Conservation (phyloP, 768 basidiomycete species). For the Kondoa malvinella region DNA sequence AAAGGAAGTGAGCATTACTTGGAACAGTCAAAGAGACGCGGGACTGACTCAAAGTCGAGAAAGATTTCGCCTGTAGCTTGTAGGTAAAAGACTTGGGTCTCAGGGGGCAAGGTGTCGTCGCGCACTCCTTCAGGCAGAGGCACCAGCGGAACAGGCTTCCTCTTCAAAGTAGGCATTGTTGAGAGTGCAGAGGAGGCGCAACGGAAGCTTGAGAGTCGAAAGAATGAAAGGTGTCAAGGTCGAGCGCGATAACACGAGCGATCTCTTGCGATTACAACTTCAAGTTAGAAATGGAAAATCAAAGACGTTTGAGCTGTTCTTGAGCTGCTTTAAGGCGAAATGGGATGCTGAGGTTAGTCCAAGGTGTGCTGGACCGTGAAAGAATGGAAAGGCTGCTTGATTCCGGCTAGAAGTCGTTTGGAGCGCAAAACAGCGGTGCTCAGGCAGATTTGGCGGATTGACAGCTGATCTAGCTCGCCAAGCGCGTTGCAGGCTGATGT, state of each 20-base stretch:
- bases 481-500: too few species aligned
- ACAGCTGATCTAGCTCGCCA: too few species aligned
- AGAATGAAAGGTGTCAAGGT: background rate
- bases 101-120: constrained; percentile 31
- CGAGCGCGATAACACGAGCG: background rate
- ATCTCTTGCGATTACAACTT: background rate
- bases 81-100: constrained; percentile 74
- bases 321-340: too few species aligned
- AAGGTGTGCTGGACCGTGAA: too few species aligned
- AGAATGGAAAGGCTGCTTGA: too few species aligned
- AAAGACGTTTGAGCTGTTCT: too few species aligned
- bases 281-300: too few species aligned
- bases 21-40: constrained; percentile 5
- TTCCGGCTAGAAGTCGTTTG: too few species aligned
- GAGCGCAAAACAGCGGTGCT: too few species aligned
- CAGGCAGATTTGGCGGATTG: too few species aligned
- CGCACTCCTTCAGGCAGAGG: constrained; percentile 28
- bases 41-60: constrained; percentile 75
- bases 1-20: constrained; percentile 22
- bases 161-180: constrained; percentile 31
- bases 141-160: constrained; percentile 30
- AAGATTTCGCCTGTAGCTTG: constrained; percentile 94
- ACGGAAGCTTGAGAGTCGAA: background rate
- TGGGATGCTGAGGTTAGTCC: too few species aligned
- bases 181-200: background rate